phyloP scores from a whole-genome alignment of 2,329 filamentous ascomycete species.

The Talaromyces amestolkiae region DNA sequence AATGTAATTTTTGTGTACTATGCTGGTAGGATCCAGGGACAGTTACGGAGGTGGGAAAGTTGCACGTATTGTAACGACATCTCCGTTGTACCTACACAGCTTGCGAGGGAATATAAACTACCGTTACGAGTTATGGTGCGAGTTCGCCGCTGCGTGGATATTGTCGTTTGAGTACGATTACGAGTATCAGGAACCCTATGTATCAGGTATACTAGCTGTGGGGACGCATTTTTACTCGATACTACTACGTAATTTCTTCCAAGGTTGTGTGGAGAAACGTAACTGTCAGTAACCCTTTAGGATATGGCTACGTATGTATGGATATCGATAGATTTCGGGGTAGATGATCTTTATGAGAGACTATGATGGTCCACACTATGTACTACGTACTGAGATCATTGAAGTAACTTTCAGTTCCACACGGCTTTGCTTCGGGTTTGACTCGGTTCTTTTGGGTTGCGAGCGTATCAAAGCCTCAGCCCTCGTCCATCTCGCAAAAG shows the following conservation, averaged over 20 bases:
- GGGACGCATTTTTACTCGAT: not conserved
- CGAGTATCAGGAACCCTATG: not conserved
- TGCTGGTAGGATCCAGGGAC: not conserved
- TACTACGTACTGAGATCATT: not conserved
- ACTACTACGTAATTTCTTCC: not conserved
- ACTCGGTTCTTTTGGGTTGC: not conserved
- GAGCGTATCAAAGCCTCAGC: not conserved
- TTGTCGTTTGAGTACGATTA: not conserved
- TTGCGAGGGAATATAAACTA: not conserved
- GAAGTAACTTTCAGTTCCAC: not conserved
- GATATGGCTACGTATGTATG: not conserved
- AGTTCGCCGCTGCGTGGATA: not conserved
- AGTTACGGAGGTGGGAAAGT: not conserved
- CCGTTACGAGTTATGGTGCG: not conserved
- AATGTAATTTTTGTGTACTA: too few species aligned
- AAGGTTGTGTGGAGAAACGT: too few species aligned
- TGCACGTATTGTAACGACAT: not conserved
- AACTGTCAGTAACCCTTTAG: too few species aligned
- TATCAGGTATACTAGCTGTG: not conserved
- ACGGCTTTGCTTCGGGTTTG: not conserved
- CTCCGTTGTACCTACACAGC: not conserved
- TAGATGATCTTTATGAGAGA: not conserved
- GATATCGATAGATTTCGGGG: not conserved
- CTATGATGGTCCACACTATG: not conserved
- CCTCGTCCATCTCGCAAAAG: not conserved